These are phyloP conservation scores for Agaricus subrufescens DNA, from an alignment of 768 basidiomycete genomes.

Conservation along the genomic window DNA sequence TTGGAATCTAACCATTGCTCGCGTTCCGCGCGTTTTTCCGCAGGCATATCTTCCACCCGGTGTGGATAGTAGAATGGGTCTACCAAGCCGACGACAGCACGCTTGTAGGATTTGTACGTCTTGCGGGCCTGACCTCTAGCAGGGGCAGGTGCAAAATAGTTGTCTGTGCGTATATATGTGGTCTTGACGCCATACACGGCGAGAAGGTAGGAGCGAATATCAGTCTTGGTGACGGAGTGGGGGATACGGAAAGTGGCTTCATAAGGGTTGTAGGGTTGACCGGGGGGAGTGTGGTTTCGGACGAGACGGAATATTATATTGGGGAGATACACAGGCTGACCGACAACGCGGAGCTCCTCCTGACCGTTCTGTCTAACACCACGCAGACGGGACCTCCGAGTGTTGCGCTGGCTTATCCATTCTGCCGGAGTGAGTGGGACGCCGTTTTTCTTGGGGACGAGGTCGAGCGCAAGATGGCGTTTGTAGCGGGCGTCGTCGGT, in stretches of 20 bases:
- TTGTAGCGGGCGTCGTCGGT: conserved; percentile 59
- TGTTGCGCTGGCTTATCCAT: conserved; percentile 56
- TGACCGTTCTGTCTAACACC: conserved; percentile 47
- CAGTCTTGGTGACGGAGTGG: conserved; percentile 87
- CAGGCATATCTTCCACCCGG: conserved; percentile 71
- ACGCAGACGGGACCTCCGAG: conserved; percentile 60
- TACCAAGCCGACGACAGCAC: conserved; percentile 85
- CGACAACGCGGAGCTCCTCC: conserved; percentile 54
- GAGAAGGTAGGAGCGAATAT: conserved; percentile 80
- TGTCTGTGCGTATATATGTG: conserved; percentile 95
- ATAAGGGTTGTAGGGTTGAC: conserved; percentile 87
- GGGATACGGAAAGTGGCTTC: conserved; percentile 93
- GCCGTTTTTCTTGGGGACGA: conserved; percentile 33
- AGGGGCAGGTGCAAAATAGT: conserved; percentile 62
- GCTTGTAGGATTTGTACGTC: conserved; percentile 70
- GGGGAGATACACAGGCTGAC: conserved; percentile 84
- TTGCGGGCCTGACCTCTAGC: conserved; percentile 25
- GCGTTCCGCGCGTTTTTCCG: conserved; percentile 46
- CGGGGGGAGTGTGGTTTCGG: conserved; percentile 72
- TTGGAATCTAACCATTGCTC: conserved; percentile 60
- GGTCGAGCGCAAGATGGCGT: conserved; percentile 50
- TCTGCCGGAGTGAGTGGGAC: conserved; percentile 43
- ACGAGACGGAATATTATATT: conserved; percentile 82
- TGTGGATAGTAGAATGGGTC: conserved; percentile 94
- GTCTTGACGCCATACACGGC: conserved; percentile 85